These are phyloP conservation scores for Globisporangium cylindrosporum DNA, from an alignment of 352 stramenopile genomes.

Conservation along the genomic window DNA sequence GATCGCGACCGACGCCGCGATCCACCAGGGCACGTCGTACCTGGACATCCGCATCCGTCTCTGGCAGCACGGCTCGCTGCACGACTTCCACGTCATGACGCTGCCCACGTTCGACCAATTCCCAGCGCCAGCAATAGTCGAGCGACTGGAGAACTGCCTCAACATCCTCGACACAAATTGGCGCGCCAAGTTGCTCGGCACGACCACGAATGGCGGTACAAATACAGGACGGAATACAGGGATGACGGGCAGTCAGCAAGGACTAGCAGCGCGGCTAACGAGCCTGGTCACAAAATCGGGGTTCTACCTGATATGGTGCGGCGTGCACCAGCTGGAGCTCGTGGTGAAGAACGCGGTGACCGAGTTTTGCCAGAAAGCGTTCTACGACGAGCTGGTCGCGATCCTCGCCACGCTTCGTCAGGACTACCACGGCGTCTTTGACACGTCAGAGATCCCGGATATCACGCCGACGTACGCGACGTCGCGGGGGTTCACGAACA, in stretches of 20 bases:
- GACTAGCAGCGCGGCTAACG: conserved; percentile 38
- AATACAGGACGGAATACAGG: conserved; percentile 41
- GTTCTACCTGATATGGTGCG: conserved; percentile 65
- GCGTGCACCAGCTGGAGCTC: conserved; percentile 52
- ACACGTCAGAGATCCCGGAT: conserved; percentile 37
- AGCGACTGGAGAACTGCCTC: conserved; percentile 35
- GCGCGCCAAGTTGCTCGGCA: conserved; percentile 50
- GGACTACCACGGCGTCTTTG: conserved; percentile 21
- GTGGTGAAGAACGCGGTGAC: conserved; percentile 55
- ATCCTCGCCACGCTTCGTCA: conserved; percentile 38
- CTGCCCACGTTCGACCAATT: conserved; percentile 44
- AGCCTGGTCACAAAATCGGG: conserved; percentile 39
- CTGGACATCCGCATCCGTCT: conserved; percentile 53
- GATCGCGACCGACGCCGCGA: conserved; percentile 42
- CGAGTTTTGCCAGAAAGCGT: conserved; percentile 42
- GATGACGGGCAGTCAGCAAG: conserved; percentile 46
- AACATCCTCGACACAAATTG: conserved; percentile 50
- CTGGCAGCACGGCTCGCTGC: conserved; percentile 46
- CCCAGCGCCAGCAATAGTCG: conserved; percentile 33
- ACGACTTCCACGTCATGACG: conserved; percentile 57
- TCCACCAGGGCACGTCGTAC: conserved; percentile 53
- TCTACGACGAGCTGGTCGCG: conserved; percentile 49
- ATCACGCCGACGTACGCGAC: conserved; percentile 26
- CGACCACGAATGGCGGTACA: conserved; percentile 38
- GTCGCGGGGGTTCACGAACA: conserved; percentile 38